These are phyloP conservation scores for Daldinia decipiens DNA, from an alignment of 495 filamentous ascomycete genomes.

Conservation along the genomic window DNA sequence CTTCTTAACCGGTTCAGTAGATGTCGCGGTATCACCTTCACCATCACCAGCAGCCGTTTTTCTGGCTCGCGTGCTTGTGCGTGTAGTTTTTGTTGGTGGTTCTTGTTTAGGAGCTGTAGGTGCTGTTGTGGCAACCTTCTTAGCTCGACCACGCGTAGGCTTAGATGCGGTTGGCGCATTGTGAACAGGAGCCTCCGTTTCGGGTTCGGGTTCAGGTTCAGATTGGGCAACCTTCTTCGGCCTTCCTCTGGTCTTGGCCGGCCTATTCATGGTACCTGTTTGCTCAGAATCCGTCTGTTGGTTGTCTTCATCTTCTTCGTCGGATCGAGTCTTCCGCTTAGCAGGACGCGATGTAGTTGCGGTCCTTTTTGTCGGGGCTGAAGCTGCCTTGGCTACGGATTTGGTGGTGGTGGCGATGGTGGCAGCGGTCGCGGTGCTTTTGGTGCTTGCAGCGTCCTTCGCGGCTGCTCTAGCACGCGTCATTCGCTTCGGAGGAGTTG, in stretches of 20 bases:
- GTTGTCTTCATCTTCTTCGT: constrained; percentile 56
- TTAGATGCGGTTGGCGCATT: constrained; percentile 24
- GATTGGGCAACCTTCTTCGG: constrained; percentile 55
- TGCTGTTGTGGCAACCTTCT: constrained; percentile 26
- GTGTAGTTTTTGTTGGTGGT: constrained; percentile 46
- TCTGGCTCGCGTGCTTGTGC: constrained; percentile 49
- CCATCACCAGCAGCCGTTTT: constrained; percentile 45
- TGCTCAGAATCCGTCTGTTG: constrained; percentile 32
- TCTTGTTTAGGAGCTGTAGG: constrained; percentile 36
- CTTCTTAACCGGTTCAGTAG: constrained; percentile 50
- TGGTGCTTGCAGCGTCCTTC: constrained; percentile 51
- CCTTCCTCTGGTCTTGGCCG: constrained; percentile 53
- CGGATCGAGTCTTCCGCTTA: constrained; percentile 61
- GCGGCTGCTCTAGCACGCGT: constrained; percentile 68
- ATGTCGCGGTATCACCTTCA: constrained; percentile 35
- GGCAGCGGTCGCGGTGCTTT: constrained; percentile 49
- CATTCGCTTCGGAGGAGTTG: constrained; percentile 65
- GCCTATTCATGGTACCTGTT: constrained; percentile 42
- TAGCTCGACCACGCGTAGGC: constrained; percentile 43
- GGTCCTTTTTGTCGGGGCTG: constrained; percentile 22
- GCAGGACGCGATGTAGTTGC: constrained; percentile 29
- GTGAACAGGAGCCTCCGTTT: constrained; percentile 36
- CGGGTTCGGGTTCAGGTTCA: constrained; percentile 21
- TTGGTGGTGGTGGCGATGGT: constrained; percentile 53
- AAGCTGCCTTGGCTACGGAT: constrained; percentile 33